Base-by-base conservation (phyloP, 352 stramenopile genomes). In the Phytophthora chlamydospora region DNA sequence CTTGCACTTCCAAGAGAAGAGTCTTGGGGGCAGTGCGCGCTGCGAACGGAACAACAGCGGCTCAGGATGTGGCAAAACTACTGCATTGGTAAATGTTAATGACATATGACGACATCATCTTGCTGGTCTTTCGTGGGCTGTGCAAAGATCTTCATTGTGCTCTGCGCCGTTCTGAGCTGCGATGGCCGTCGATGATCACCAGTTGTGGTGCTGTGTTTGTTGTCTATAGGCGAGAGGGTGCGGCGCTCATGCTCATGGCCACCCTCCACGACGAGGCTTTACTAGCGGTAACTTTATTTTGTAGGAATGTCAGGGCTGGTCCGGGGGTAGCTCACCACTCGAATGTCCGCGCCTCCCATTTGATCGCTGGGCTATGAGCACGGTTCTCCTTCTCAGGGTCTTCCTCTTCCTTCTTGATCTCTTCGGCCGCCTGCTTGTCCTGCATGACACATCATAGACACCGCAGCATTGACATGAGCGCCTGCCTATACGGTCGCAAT, bases 281-380 rank as follows among this genome's bases (percentile, higher is more conserved):
- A 58, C 24, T 21, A 52, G 59, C 45, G 8, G 54, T 44, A 58
- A 52, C 29, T 58, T 62, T 66, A 41, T 46, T 63, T 51, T 45
- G 36, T 42, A 44, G 27, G 31, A 34, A 46, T 24, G 9, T 11
- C 19, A 13, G 19, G 17, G 17, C 47, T 24, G 42, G 12, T 38
- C 8, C 14, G 14, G 36, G 21, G n/a, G 40, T 50, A 45, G 53
- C 10, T 71, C 57, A 73, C 59, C 65, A 73, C 65, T 73, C 59
- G 52, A 73, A 73, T 59, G 47, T 62, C 53, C 49, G 65, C 29
- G 53, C 12, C 38, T 69, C 49, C 65, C 65, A 73, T 34, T 59
- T 41, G 40, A 72, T 60, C 39, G 58, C 57, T 9, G 19, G 44
- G 12, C 29, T 29, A 6, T 29, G 42, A n/a, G 58, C 36, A 31